phyloP scores from a whole-genome alignment of 108 stramenopile species.

The Cyclotella baltica region DNA sequence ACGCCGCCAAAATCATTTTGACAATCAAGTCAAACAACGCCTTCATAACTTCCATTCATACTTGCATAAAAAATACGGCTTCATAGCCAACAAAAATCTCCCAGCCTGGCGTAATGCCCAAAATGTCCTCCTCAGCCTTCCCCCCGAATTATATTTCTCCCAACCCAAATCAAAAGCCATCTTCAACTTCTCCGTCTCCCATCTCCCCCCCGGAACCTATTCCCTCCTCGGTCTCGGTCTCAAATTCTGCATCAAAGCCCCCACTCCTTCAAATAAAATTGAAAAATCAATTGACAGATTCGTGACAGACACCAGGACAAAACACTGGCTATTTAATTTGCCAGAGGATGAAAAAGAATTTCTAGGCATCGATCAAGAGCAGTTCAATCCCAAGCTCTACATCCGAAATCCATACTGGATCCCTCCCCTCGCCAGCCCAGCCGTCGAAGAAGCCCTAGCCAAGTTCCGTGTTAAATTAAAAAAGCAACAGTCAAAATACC shows the following conservation, averaged over 20 bases:
- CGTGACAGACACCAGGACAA: background rate
- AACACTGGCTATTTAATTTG: too few relatives aligned
- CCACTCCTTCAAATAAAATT: background rate
- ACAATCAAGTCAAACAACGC: too few relatives aligned
- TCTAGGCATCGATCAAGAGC: background rate
- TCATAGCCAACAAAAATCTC: constrained; percentile 13
- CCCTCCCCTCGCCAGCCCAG: background rate
- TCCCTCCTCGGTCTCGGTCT: constrained; percentile 1
- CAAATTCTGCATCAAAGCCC: constrained; percentile 8
- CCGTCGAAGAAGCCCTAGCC: background rate
- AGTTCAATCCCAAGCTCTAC: constrained; percentile 5
- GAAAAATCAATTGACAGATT: background rate
- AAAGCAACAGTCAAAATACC: background rate
- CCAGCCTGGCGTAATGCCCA: background rate
- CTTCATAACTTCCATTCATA: too few relatives aligned
- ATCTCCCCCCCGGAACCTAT: background rate
- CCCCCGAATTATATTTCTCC: background rate
- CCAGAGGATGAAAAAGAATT: too few relatives aligned
- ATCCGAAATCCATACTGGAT: background rate
- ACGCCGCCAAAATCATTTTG: too few relatives aligned
- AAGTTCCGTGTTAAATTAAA: background rate
- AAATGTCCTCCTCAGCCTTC: background rate
- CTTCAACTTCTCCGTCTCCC: background rate
- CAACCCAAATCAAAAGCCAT: constrained; percentile 4
- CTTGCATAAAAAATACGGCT: constrained; percentile 5